These are phyloP conservation scores for Plantago coronopus DNA, from an alignment of 305 asterid genomes.

Conservation along the genomic window DNA sequence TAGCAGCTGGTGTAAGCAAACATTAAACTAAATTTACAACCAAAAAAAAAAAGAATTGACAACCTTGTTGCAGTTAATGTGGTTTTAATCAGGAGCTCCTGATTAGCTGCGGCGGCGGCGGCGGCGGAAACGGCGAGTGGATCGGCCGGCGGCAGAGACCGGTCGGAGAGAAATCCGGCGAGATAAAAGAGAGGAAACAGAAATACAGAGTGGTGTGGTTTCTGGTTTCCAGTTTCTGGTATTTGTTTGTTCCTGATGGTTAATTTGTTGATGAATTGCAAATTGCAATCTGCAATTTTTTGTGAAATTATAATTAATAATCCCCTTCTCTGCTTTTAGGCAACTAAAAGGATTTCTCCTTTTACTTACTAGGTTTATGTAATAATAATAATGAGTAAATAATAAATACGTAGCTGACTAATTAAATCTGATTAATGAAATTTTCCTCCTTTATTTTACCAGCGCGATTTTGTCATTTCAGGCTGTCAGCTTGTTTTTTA, in stretches of 20 bases:
- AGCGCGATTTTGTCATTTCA: too few species aligned
- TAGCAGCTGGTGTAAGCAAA: background rate
- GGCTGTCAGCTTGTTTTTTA: too few species aligned
- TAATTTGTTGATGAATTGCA: background rate
- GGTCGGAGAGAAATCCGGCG: background rate
- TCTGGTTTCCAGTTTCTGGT: background rate
- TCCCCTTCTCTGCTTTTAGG: background rate
- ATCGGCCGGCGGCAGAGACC: background rate
- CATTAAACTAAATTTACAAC: background rate
- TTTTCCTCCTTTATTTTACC: background rate
- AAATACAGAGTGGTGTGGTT: background rate
- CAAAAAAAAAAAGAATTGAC: background rate
- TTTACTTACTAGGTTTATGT: background rate
- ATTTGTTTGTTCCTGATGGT: background rate
- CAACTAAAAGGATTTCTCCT: background rate
- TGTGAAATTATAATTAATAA: too few species aligned
- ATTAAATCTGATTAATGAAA: too few species aligned
- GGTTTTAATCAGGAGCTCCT: background rate
- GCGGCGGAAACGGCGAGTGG: background rate
- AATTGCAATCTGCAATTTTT: background rate
- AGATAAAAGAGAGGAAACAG: background rate
- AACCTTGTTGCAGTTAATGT: constrained; percentile 1
- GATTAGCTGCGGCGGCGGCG: background rate
- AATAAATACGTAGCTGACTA: background rate
- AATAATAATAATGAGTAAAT: too few species aligned